phyloP scores from a whole-genome alignment of 1,284 basidiomycete species.

The Fomes fomentarius region DNA sequence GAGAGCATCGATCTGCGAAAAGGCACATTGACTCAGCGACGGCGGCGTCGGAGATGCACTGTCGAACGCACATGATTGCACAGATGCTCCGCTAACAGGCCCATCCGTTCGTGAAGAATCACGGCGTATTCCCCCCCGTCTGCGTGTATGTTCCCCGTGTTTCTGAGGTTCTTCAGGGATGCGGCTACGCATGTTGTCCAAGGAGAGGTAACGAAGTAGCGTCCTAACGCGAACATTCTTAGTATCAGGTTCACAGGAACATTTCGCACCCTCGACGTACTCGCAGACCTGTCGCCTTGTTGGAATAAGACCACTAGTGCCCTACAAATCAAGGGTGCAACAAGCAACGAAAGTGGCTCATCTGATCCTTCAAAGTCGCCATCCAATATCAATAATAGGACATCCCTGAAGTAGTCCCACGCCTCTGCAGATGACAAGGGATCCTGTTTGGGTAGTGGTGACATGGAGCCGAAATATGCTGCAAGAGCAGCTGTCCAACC shows the following conservation, averaged over 20 bases:
- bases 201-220: constrained; percentile 44
- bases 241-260: too few relatives aligned
- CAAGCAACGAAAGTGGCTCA: constrained; percentile 51
- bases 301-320: constrained; percentile 46
- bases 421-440: constrained; percentile 49
- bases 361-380: constrained; percentile 46
- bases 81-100: background rate
- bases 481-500: constrained; percentile 52
- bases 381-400: constrained; percentile 48
- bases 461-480: constrained; percentile 42
- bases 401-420: constrained; percentile 57
- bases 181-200: constrained; percentile 50
- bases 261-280: too few relatives aligned
- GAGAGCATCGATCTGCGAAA: too few relatives aligned
- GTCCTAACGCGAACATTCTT: constrained; percentile 11
- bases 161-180: constrained; percentile 27
- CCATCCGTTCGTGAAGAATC: constrained; percentile 4
- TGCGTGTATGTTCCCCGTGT: background rate
- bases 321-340: constrained; percentile 50
- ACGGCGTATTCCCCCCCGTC: constrained; percentile 2
- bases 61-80: constrained; percentile 1
- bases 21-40: too few relatives aligned
- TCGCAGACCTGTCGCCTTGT: constrained; percentile 28
- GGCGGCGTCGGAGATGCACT: background rate
- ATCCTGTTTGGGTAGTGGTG: constrained; percentile 31